phyloP scores from a whole-genome alignment of 2,329 filamentous ascomycete species.

The Sporothrix euskadiensis region DNA sequence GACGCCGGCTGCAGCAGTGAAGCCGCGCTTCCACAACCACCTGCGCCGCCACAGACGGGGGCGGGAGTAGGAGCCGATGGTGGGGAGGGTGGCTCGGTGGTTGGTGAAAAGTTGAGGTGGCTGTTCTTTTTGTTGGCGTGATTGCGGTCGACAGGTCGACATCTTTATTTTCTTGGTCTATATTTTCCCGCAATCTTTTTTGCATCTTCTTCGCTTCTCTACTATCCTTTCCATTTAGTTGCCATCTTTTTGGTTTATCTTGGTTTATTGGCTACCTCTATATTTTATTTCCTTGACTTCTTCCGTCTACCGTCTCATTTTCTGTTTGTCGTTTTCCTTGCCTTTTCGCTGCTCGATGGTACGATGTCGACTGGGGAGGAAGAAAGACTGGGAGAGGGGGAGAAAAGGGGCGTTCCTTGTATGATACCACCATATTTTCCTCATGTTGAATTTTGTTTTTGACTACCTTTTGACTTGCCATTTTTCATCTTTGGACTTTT shows the following conservation, averaged over 20 bases:
- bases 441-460: neutral
- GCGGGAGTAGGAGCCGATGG: slow-evolving; percentile 6
- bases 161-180: slow-evolving; percentile 15
- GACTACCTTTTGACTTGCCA: neutral
- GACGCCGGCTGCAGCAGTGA: slow-evolving; percentile 34
- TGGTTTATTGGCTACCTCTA: neutral
- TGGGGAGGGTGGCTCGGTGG: too few species aligned
- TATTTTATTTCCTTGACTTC: neutral
- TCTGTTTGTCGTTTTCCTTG: neutral
- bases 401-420: slow-evolving; percentile 12
- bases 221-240: neutral
- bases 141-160: slow-evolving; percentile 7
- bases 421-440: slow-evolving; percentile 20
- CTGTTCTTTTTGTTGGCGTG: neutral
- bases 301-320: neutral
- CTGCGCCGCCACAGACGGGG: slow-evolving; percentile 41
- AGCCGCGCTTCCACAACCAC: slow-evolving; percentile 38
- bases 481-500: neutral
- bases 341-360: neutral
- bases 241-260: neutral
- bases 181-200: slow-evolving; percentile 6
- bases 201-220: slow-evolving; percentile 6
- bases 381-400: neutral
- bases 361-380: neutral
- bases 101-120: neutral